phyloP scores from a whole-genome alignment of 805 yeast species.

The Vanderwaltozyma verrucispora region DNA sequence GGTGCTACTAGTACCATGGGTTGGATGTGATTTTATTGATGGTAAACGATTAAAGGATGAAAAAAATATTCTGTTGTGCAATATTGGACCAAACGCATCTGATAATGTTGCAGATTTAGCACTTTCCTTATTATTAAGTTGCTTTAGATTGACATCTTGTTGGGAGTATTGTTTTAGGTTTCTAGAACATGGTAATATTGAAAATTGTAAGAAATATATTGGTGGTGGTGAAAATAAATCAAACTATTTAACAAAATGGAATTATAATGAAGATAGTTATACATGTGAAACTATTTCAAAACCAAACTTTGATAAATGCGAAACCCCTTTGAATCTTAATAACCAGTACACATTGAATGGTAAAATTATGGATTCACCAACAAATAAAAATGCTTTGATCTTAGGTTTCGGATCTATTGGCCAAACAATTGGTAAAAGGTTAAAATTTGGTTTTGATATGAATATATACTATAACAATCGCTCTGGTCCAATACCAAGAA shows the following conservation, averaged over 20 bases:
- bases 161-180: conserved; percentile 36
- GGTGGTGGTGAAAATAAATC: conserved; percentile 8
- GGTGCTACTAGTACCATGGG: conserved; percentile 46
- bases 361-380: conserved; percentile 40
- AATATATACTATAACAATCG: conserved; percentile 53
- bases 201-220: conserved; percentile 34
- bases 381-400: conserved; percentile 47
- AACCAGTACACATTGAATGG: conserved; percentile 38
- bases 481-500: conserved; percentile 29
- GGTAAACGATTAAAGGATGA: conserved; percentile 32
- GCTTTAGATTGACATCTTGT: conserved; percentile 46
- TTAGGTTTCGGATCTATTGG: conserved; percentile 77
- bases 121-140: conserved; percentile 43
- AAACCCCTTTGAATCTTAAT: conserved; percentile 24
- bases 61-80: conserved; percentile 45
- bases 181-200: conserved; percentile 33
- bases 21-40: conserved; percentile 49
- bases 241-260: neutral
- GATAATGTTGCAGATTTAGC: conserved; percentile 69
- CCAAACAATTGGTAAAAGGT: conserved; percentile 45
- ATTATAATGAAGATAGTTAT: conserved; percentile 9
- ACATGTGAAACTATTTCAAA: conserved; percentile 4
- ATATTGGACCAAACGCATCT: conserved; percentile 50
- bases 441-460: conserved; percentile 50
- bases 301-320: conserved; percentile 12